Evolutionary conservation across 2,329 filamentous ascomycete genomes (phyloP), one percentile per base, ranked within the genome.

Genomic region (Aspergillus novoparasiticus): DNA sequence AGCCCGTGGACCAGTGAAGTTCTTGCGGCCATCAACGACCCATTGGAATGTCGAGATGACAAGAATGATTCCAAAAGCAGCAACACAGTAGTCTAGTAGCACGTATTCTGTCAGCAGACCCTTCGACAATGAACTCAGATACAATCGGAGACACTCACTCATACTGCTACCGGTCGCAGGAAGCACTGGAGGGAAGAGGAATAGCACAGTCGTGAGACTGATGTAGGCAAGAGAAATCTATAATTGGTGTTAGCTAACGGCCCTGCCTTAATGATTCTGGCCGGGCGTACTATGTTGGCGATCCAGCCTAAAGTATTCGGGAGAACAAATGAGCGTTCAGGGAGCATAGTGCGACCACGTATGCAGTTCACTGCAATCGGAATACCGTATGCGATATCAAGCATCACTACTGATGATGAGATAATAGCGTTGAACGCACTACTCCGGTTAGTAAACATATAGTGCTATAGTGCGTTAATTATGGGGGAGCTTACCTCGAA

Each of bases 311-410:
- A 61, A 34, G 76, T 73, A 28, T 76, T 80, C 0, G 86, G 82
- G 4, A 91, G 77, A 28, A 81, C 81, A 72, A 90, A 90, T 0
- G 84, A 72, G 46, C 88, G 80, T 2, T 85, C 82, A 0, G 90
- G 90, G 8, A 92, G 78, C 80, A 87, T 87, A 57, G 82, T 86
- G 9, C 90, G 84, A 9, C 90, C 89, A 1, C 88, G 86, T 2
- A 90, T 74, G 61, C 87, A 84, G 69, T 93, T 91, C 68, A 93
- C 87, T 0, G 85, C 82, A 54, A 92, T 86, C 0, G 91, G 91
- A 45, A 94, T 91, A 6, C 86, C 90, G 68, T 94, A 94, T 2
- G 89, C 89, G 6, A 93, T 79, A 8, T 89, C 87, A 0, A 94
- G 82, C 1, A 90, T 86, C 9, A 93, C 89, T 0, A 93, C 90